phyloP scores from a whole-genome alignment of 495 filamentous ascomycete genomes.

The Daldinia bambusicola region DNA sequence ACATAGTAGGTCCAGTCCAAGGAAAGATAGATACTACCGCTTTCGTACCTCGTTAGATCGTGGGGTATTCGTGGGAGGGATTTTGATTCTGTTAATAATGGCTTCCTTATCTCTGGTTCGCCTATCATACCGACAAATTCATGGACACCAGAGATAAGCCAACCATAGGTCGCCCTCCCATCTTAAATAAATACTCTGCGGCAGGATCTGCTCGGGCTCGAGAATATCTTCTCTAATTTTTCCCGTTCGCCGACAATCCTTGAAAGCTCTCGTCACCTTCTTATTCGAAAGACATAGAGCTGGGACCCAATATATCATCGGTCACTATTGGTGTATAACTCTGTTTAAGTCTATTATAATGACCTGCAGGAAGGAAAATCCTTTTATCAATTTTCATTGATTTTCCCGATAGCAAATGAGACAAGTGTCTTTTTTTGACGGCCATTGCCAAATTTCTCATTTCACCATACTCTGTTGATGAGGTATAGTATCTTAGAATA shows the following conservation, averaged over 20 bases:
- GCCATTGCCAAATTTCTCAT: constrained; percentile 6
- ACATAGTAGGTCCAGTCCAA: background rate
- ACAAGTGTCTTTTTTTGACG: constrained; percentile 36
- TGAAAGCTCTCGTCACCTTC: constrained; percentile 7
- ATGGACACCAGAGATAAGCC: constrained; percentile 45
- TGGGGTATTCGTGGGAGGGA: constrained; percentile 46
- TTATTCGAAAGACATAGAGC: constrained; percentile 10
- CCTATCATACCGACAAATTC: constrained; percentile 42
- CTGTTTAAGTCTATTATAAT: constrained; percentile 13
- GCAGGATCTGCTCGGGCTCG: constrained; percentile 16
- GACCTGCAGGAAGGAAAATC: constrained; percentile 6
- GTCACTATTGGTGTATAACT: background rate
- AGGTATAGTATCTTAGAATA: constrained; percentile 9
- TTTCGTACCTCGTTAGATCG: constrained; percentile 38
- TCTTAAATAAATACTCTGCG: constrained; percentile 41
- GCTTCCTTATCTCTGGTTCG: constrained; percentile 45
- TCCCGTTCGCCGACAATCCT: constrained; percentile 16
- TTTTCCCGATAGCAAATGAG: constrained; percentile 1
- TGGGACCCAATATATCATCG: background rate
- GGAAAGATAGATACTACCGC: constrained; percentile 20
- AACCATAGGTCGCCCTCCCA: constrained; percentile 38
- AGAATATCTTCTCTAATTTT: constrained; percentile 26
- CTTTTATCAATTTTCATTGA: background rate
- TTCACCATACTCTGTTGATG: constrained; percentile 6
- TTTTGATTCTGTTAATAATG: constrained; percentile 45